These are phyloP conservation scores for Dipteronia dyeriana DNA, from an alignment of 345 rosid species.

Conservation along the genomic window DNA sequence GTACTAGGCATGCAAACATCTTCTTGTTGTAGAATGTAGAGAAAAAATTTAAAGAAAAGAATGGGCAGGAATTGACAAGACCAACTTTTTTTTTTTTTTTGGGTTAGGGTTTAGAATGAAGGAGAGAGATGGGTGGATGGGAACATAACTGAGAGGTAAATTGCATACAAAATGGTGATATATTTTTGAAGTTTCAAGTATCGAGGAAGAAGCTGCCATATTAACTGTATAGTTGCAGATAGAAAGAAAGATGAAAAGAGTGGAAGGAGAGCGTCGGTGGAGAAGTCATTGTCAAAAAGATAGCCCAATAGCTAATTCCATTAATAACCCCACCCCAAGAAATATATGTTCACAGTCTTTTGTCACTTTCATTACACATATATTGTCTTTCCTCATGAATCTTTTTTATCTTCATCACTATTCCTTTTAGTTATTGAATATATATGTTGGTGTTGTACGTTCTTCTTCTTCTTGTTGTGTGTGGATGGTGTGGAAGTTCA, in stretches of 20 bases:
- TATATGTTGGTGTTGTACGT: too few species aligned
- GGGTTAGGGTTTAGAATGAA: neutral
- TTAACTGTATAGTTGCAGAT: neutral
- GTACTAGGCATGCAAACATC: neutral
- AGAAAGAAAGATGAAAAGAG: neutral
- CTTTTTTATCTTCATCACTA: neutral
- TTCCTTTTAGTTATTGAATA: too few species aligned
- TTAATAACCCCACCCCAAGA: too few species aligned
- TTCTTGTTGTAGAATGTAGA: neutral
- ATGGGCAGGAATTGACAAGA: neutral
- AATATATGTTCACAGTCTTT: neutral
- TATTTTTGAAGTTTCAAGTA: neutral
- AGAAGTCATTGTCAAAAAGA: conserved; percentile 29
- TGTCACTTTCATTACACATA: conserved; percentile 20
- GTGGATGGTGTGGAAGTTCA: too few species aligned
- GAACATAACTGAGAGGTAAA: neutral
- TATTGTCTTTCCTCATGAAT: neutral
- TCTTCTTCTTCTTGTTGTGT: too few species aligned
- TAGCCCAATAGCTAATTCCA: neutral
- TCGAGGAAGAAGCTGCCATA: neutral
- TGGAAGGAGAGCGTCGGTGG: conserved; percentile 11
- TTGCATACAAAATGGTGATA: neutral
- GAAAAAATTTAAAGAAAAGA: neutral
- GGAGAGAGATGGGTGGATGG: neutral
- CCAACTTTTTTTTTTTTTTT: neutral